Percentiles rank a stretch among this genome's conserved stretches.
phyloP scores from a whole-genome alignment of 306 rosid species.

The Quercus variabilis region DNA sequence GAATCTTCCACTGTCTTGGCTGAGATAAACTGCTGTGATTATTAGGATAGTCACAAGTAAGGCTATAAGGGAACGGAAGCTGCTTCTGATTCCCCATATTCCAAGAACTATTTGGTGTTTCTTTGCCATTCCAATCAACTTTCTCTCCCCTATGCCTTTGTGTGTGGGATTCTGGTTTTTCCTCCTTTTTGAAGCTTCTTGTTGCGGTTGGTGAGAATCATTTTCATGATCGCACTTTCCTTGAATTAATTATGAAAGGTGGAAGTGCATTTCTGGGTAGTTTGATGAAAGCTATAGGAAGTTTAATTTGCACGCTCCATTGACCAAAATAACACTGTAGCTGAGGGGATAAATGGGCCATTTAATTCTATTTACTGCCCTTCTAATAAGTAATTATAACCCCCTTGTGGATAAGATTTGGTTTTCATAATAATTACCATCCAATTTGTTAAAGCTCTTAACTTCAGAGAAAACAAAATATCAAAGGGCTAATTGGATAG shows the following conservation, averaged over 20 bases:
- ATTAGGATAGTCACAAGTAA: constrained; percentile 49
- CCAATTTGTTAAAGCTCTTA: too few species aligned
- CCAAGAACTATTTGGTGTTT: constrained; percentile 27
- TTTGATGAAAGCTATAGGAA: constrained; percentile 36
- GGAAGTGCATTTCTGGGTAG: constrained; percentile 23
- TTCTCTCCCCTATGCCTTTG: constrained; percentile 5
- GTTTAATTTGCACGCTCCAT: background rate
- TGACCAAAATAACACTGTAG: background rate
- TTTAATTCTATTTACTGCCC: too few species aligned
- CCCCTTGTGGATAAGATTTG: too few species aligned
- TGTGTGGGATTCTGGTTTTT: constrained; percentile 1
- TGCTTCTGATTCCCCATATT: constrained; percentile 56
- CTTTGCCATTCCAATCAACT: constrained; percentile 27
- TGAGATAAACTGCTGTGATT: constrained; percentile 40
- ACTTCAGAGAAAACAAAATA: too few species aligned
- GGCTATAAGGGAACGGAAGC: constrained; percentile 52
- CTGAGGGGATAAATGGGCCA: too few species aligned
- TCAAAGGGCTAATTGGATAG: too few species aligned
- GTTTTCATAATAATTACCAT: too few species aligned
- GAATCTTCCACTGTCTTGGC: constrained; percentile 26
- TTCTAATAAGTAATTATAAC: too few species aligned
- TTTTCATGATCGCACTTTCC: constrained; percentile 17
- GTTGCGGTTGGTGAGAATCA: constrained; percentile 45
- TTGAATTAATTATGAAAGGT: constrained; percentile 15
- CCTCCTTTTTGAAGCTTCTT: constrained; percentile 40